A percentile compares a stretch with the other conserved stretches of the same genome.
These are phyloP conservation scores for Avicennia marina DNA, from an alignment of 257 asterid genomes.

Conservation along the genomic window DNA sequence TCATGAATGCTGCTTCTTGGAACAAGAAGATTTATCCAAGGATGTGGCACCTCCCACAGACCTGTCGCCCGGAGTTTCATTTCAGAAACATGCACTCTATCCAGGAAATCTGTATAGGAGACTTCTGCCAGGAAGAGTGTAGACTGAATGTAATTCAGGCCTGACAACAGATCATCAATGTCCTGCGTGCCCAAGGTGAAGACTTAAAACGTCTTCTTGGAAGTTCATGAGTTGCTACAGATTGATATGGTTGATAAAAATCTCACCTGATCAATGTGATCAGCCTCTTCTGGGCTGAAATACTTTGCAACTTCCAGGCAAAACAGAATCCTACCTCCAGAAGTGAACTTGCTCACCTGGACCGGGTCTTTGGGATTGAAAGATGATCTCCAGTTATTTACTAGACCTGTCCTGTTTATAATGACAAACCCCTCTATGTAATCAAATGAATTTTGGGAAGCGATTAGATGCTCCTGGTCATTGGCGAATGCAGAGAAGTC, in stretches of 20 bases:
- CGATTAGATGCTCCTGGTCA: conserved; percentile 79
- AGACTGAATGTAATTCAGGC: conserved; percentile 52
- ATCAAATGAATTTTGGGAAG: conserved; percentile 53
- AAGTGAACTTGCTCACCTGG: conserved; percentile 57
- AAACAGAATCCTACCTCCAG: conserved; percentile 73
- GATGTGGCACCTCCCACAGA: conserved; percentile 93
- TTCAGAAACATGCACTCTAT: conserved; percentile 77
- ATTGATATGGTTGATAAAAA: background rate
- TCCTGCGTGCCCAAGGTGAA: conserved; percentile 43
- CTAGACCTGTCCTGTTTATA: conserved; percentile 67
- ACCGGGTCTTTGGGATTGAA: conserved; percentile 78
- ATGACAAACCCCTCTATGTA: conserved; percentile 81
- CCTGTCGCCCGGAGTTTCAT: conserved; percentile 62
- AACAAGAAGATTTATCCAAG: conserved; percentile 85
- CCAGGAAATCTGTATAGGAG: conserved; percentile 63
- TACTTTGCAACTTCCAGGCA: conserved; percentile 87
- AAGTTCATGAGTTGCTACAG: background rate
- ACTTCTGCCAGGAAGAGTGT: conserved; percentile 73
- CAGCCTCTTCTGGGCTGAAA: conserved; percentile 50
- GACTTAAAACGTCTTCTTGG: background rate
- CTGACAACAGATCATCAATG: conserved; percentile 46
- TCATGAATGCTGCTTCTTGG: conserved; percentile 68
- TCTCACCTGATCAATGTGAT: conserved; percentile 43
- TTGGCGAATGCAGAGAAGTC: conserved; percentile 57
- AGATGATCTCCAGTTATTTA: conserved; percentile 85